These are phyloP conservation scores for Phalaenopsis aphrodite DNA, from an alignment of 106 monocot species.

Conservation along the genomic window DNA sequence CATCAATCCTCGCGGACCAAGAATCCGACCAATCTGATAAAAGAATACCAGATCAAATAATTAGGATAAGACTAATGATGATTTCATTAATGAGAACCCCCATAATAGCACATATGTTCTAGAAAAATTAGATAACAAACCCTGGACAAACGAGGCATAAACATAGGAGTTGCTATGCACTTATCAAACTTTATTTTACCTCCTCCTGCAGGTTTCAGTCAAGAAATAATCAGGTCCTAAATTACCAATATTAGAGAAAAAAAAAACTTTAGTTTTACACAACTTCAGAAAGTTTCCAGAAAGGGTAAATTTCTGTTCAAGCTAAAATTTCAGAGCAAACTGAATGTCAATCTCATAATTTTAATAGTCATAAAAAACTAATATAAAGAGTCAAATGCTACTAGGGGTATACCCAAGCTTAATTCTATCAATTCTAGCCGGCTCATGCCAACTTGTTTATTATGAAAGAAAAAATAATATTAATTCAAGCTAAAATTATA, in stretches of 20 bases:
- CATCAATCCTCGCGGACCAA: constrained; percentile 97
- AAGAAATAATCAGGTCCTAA: not conserved
- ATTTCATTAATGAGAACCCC: not conserved
- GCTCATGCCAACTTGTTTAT: too few relatives aligned
- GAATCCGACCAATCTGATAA: constrained; percentile 75
- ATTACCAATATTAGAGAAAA: too few relatives aligned
- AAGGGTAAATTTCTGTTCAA: not conserved
- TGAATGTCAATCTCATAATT: too few relatives aligned
- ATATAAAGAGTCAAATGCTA: not conserved
- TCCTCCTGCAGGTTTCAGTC: constrained; percentile 45
- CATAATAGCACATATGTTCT: not conserved
- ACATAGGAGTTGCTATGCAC: constrained; percentile 82
- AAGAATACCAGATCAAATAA: not conserved
- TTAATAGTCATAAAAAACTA: too few relatives aligned
- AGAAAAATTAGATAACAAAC: constrained; percentile 21
- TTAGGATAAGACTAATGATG: not conserved
- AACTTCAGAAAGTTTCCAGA: too few relatives aligned
- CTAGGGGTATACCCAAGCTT: not conserved
- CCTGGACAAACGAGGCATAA: constrained; percentile 90
- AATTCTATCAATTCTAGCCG: too few relatives aligned
- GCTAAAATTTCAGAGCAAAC: too few relatives aligned
- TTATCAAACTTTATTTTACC: constrained; percentile 94
- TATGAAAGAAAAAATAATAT: too few relatives aligned
- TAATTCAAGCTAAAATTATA: too few relatives aligned
- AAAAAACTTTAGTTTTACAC: too few relatives aligned